Evolutionary conservation across 2,329 filamentous ascomycete genomes (phyloP).

Genomic region (Fusarium irregulare): DNA sequence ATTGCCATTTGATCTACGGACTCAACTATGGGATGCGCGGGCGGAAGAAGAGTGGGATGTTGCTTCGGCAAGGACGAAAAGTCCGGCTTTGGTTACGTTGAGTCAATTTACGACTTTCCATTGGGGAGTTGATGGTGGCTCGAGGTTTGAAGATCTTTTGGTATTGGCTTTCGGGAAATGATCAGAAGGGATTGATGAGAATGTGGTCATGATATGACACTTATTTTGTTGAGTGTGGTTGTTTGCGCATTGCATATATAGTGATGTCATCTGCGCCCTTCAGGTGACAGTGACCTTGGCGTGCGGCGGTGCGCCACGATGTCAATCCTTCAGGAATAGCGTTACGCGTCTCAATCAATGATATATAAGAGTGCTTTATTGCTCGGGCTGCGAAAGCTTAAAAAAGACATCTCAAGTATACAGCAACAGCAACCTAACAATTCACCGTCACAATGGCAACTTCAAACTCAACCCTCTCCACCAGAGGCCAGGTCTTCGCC

Average conservation of each 20-base stretch:
- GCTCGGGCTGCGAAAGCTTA: fast-evolving
- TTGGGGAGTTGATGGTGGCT: fast-evolving
- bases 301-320: not conserved
- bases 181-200: not conserved
- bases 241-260: not conserved
- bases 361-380: not conserved
- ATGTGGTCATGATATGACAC: not conserved
- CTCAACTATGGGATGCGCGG: not conserved
- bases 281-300: not conserved
- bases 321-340: not conserved
- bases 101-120: not conserved
- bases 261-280: not conserved
- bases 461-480: not conserved
- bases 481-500: not conserved
- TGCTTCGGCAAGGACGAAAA: fast-evolving
- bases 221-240: fast-evolving
- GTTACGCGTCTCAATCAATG: not conserved
- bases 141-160: constrained; percentile 8
- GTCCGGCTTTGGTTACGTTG: not conserved
- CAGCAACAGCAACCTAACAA: too few species aligned
- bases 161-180: not conserved
- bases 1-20: constrained; percentile 10
- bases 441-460: too few species aligned
- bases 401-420: fast-evolving
- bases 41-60: not conserved